A percentile compares a stretch with the other conserved stretches of the same genome.
Evolutionary conservation across 2,329 filamentous ascomycete species (phyloP).

Genomic region (Clonostachys rhizophaga): DNA sequence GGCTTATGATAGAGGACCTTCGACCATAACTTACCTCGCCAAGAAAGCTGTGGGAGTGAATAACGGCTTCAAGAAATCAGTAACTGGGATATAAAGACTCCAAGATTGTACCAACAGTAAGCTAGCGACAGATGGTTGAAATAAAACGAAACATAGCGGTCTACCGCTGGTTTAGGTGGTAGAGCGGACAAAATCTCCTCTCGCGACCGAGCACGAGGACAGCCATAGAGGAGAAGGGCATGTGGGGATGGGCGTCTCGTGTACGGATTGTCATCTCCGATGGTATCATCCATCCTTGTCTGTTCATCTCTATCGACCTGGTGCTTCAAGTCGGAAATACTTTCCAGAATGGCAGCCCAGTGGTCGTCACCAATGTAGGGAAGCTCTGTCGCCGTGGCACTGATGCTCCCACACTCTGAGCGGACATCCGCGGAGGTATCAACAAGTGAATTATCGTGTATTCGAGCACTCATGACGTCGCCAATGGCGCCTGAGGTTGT

Average conservation of each 20-base stretch:
- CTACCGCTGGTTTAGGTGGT: slow-evolving; percentile 21
- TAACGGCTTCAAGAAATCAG: slow-evolving; percentile 6
- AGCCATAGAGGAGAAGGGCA: slow-evolving; percentile 24
- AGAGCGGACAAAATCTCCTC: slow-evolving; percentile 24
- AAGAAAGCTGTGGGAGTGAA: slow-evolving; percentile 19
- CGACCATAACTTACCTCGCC: slow-evolving; percentile 1
- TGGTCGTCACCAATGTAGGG: slow-evolving; percentile 28
- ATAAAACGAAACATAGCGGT: slow-evolving; percentile 26
- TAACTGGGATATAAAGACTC: not conserved
- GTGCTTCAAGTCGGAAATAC: slow-evolving; percentile 30
- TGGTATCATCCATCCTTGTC: not conserved
- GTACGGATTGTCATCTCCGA: not conserved
- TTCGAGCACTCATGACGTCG: not conserved
- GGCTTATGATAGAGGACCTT: slow-evolving; percentile 11
- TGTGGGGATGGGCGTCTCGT: not conserved
- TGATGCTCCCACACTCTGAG: slow-evolving; percentile 23
- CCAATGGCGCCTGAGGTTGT: not conserved
- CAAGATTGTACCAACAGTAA: slow-evolving; percentile 2
- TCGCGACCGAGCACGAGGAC: slow-evolving; percentile 10
- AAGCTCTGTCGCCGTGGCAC: slow-evolving; percentile 9
- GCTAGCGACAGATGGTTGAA: slow-evolving; percentile 20
- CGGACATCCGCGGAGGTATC: not conserved
- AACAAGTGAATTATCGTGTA: not conserved
- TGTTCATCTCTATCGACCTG: slow-evolving; percentile 22
- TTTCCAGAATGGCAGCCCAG: slow-evolving; percentile 33